Evolutionary conservation across 163 green algal genomes (phyloP).

Genomic region (Trebouxia gelatinosa): DNA sequence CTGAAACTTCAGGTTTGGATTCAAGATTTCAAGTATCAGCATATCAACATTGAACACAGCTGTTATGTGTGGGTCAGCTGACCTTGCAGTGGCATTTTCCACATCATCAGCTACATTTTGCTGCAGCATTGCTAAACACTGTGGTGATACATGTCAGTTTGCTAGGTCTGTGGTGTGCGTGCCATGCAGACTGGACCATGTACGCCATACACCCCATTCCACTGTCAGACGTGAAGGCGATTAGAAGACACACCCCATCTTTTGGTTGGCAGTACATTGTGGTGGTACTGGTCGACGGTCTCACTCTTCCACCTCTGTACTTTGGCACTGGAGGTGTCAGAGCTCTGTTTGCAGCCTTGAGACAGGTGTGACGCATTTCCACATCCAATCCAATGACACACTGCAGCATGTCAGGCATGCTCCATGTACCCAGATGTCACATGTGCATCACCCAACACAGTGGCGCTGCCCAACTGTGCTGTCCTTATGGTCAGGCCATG

Average conservation of each 20-base stretch:
- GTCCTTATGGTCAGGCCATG: too few relatives aligned
- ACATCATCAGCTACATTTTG: too few relatives aligned
- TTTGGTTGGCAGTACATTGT: slow-evolving; percentile 58
- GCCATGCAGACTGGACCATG: slow-evolving; percentile 50
- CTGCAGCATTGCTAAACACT: too few relatives aligned
- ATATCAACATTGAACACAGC: too few relatives aligned
- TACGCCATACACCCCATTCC: slow-evolving; percentile 72
- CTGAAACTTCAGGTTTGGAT: too few relatives aligned
- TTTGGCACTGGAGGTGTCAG: slow-evolving; percentile 67
- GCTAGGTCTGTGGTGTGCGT: neutral
- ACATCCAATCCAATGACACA: too few relatives aligned
- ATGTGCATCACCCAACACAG: neutral
- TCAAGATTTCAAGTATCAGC: too few relatives aligned
- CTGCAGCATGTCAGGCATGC: too few relatives aligned
- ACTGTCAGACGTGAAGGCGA: slow-evolving; percentile 66
- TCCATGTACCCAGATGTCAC: neutral
- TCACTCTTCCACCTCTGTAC: slow-evolving; percentile 66
- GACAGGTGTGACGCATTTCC: slow-evolving; percentile 46
- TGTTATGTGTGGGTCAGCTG: too few relatives aligned
- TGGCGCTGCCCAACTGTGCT: too few relatives aligned
- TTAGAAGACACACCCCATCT: slow-evolving; percentile 53
- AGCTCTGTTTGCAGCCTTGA: slow-evolving; percentile 50
- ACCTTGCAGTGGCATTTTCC: too few relatives aligned
- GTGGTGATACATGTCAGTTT: neutral
- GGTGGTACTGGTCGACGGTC: slow-evolving; percentile 60